A percentile compares a stretch with the other conserved stretches of the same genome.
Conservation (phyloP, 2,329 filamentous ascomycete genomes). For the Claviceps maximensis region DNA sequence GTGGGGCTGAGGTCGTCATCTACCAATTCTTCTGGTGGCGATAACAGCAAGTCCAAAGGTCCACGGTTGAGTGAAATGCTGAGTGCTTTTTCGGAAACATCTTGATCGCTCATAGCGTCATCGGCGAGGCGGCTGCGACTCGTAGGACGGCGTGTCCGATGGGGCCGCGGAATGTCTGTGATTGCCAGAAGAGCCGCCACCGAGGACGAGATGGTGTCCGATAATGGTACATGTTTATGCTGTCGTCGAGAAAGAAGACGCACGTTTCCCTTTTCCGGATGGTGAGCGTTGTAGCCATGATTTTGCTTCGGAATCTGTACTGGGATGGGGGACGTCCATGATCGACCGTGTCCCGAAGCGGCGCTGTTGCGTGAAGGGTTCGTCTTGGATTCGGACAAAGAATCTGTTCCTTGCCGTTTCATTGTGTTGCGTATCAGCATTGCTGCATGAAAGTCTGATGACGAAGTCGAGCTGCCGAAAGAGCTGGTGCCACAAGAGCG, state of each 20-base stretch:
- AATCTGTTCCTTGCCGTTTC: conserved; percentile 13
- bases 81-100: conserved; percentile 45
- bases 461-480: conserved; percentile 4
- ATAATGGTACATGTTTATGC: conserved; percentile 31
- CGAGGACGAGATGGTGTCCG: conserved; percentile 43
- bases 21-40: conserved; percentile 43
- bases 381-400: conserved; percentile 16
- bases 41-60: conserved; percentile 46
- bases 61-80: conserved; percentile 39
- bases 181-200: conserved; percentile 48
- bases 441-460: conserved; percentile 14
- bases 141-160: conserved; percentile 14
- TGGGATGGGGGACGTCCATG: conserved; percentile 31
- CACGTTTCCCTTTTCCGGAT: conserved; percentile 24
- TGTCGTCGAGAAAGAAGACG: conserved; percentile 24
- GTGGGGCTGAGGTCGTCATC: conserved; percentile 35
- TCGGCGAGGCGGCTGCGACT: conserved; percentile 35
- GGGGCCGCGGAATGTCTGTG: conserved; percentile 43
- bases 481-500: conserved; percentile 1
- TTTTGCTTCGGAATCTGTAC: conserved; percentile 40
- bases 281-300: conserved; percentile 23
- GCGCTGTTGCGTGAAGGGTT: conserved; percentile 10
- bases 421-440: conserved; percentile 23
- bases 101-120: conserved; percentile 39
- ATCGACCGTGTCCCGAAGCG: conserved; percentile 16